These are phyloP conservation scores for Agrocybe pediades DNA, from an alignment of 768 basidiomycete species.

Conservation along the genomic window DNA sequence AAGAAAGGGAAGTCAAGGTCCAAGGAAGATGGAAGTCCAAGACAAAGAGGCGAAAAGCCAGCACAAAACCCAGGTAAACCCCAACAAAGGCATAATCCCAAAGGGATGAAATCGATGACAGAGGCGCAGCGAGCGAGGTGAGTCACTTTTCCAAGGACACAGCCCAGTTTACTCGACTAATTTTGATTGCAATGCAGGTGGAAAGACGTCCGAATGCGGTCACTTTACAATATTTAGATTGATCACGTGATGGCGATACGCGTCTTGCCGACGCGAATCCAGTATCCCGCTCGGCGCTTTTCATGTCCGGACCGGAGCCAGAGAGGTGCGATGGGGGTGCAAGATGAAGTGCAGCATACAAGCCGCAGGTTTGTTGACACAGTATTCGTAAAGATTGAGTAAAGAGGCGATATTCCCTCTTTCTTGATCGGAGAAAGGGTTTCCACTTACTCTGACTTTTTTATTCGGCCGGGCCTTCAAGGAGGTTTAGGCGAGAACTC, in stretches of 20 bases:
- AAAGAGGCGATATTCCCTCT: no score
- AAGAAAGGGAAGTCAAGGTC: no score
- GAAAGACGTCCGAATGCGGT: slow-evolving; percentile 8
- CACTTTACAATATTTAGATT: neutral
- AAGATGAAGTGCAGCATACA: neutral
- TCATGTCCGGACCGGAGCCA: neutral
- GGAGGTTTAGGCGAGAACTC: no score
- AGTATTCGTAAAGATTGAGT: no score
- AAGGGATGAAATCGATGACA: no score
- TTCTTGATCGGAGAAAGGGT: no score
- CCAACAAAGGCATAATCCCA: no score
- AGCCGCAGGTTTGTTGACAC: neutral
- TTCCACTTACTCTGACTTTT: no score
- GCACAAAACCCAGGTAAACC: no score
- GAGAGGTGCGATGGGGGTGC: neutral
- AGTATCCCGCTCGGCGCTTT: neutral
- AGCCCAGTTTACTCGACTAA: slow-evolving; percentile 6
- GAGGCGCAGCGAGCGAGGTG: slow-evolving; percentile 1
- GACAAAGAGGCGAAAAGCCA: no score
- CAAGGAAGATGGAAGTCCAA: no score
- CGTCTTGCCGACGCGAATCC: neutral
- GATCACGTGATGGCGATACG: slow-evolving; percentile 6
- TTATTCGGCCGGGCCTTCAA: no score
- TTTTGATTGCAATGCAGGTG: slow-evolving; percentile 4
- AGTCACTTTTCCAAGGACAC: slow-evolving; percentile 19